Conservation (phyloP, 2,329 filamentous ascomycete species). For the Teratosphaeria viscida region DNA sequence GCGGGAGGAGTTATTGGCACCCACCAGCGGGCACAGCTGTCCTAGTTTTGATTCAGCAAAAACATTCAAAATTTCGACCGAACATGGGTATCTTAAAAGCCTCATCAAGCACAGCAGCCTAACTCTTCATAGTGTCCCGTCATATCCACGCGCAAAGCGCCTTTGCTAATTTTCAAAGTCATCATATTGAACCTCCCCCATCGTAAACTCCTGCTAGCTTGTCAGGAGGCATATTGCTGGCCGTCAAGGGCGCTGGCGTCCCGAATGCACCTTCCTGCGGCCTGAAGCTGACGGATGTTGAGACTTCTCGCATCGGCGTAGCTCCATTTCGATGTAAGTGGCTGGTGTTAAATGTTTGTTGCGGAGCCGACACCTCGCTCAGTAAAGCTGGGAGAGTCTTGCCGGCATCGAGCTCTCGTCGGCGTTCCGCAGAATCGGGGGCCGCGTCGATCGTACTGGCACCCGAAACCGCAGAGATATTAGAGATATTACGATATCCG, state of each 20-base stretch:
- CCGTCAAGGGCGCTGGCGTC: slow-evolving; percentile 11
- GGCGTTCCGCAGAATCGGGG: slow-evolving; percentile 10
- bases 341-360: slow-evolving; percentile 17
- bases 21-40: neutral
- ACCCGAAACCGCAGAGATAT: slow-evolving; percentile 32
- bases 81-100: neutral
- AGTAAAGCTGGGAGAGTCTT: slow-evolving; percentile 6
- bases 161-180: neutral
- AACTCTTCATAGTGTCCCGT: neutral
- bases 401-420: slow-evolving; percentile 4
- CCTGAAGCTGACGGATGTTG: slow-evolving; percentile 16
- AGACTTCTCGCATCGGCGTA: slow-evolving; percentile 7
- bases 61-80: neutral
- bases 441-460: slow-evolving; percentile 27
- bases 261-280: slow-evolving; percentile 17
- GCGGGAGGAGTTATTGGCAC: neutral
- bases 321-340: slow-evolving; percentile 11
- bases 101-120: neutral
- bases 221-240: neutral
- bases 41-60: neutral
- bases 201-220: neutral
- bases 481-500: slow-evolving; percentile 27
- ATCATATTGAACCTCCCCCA: too few relatives aligned
- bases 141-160: neutral
- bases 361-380: slow-evolving; percentile 13